Percentiles rank a stretch among this genome's conserved stretches.
These are phyloP conservation scores for Pachysandra terminalis DNA, from an alignment of 164 flowering plant species.

Conservation along the genomic window DNA sequence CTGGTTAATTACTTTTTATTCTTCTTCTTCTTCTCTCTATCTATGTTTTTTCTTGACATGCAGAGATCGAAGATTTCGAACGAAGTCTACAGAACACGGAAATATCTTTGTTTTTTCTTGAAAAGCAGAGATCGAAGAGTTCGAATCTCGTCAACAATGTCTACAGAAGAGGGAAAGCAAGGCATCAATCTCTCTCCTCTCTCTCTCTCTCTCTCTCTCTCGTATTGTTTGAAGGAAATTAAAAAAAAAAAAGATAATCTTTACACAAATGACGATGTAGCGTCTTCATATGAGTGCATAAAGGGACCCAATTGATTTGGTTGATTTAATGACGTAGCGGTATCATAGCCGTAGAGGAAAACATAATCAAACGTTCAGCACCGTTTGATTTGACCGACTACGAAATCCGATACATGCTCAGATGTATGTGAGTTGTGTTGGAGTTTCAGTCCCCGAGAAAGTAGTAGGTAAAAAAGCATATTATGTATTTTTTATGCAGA, in stretches of 20 bases:
- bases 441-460: too few relatives aligned
- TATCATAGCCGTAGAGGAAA: too few relatives aligned
- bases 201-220: neutral
- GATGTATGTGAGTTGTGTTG: neutral
- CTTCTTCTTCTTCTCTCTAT: neutral
- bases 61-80: too few relatives aligned
- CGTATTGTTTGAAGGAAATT: too few relatives aligned
- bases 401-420: neutral
- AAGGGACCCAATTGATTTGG: neutral
- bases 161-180: too few relatives aligned
- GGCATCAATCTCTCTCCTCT: too few relatives aligned
- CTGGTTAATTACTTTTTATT: too few relatives aligned
- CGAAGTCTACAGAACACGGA: too few relatives aligned
- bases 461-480: too few relatives aligned
- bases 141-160: neutral
- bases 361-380: neutral
- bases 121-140: neutral
- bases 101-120: neutral
- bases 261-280: neutral
- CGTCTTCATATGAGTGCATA: neutral
- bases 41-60: too few relatives aligned
- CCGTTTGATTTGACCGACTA: neutral
- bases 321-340: too few relatives aligned
- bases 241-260: neutral
- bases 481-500: too few relatives aligned